Evolutionary conservation across 2,329 filamentous ascomycete genomes (phyloP).

Genomic region (Tolypocladium endophyticum): DNA sequence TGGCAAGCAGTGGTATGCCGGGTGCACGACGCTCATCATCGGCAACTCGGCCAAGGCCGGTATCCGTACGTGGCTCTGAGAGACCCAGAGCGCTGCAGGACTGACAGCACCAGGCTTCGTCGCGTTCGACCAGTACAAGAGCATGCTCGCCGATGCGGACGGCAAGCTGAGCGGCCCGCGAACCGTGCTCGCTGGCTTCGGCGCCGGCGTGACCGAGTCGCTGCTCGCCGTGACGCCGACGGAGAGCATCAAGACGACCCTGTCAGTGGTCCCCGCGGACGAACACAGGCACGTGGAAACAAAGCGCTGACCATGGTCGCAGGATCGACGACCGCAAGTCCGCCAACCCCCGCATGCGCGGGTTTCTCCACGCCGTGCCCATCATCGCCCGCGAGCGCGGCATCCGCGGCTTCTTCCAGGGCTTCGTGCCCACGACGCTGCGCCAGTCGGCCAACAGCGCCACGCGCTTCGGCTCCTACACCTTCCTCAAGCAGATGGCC

Average conservation of each 20-base stretch:
- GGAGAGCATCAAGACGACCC: slow-evolving; percentile 95
- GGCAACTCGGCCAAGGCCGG: slow-evolving; percentile 95
- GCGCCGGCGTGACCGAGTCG: slow-evolving; percentile 89
- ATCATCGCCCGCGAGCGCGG: slow-evolving; percentile 85
- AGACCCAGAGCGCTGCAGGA: not conserved
- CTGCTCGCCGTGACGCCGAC: slow-evolving; percentile 91
- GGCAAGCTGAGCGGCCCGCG: slow-evolving; percentile 84
- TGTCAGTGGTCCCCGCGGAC: slow-evolving; percentile 34
- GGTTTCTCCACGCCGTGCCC: slow-evolving; percentile 81
- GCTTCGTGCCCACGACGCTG: slow-evolving; percentile 88
- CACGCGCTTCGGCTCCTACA: slow-evolving; percentile 84
- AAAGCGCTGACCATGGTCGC: slow-evolving; percentile 2
- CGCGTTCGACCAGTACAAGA: slow-evolving; percentile 91
- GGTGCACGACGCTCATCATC: slow-evolving; percentile 92
- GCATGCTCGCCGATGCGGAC: slow-evolving; percentile 66
- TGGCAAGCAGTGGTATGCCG: slow-evolving; percentile 91
- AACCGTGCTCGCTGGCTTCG: slow-evolving; percentile 88
- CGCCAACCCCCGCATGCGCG: slow-evolving; percentile 73
- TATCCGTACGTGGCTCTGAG: slow-evolving; percentile 53
- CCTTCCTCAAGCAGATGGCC: slow-evolving; percentile 78
- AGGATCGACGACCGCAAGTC: slow-evolving; percentile 93
- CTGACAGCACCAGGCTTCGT: slow-evolving; percentile 50
- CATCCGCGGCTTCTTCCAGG: slow-evolving; percentile 88
- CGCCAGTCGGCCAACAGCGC: slow-evolving; percentile 92
- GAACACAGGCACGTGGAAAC: not conserved